A percentile compares a stretch with the other conserved stretches of the same genome.
These are phyloP conservation scores for Thalassiosira livingstoniorum DNA, from an alignment of 352 stramenopile genomes.

Conservation along the genomic window DNA sequence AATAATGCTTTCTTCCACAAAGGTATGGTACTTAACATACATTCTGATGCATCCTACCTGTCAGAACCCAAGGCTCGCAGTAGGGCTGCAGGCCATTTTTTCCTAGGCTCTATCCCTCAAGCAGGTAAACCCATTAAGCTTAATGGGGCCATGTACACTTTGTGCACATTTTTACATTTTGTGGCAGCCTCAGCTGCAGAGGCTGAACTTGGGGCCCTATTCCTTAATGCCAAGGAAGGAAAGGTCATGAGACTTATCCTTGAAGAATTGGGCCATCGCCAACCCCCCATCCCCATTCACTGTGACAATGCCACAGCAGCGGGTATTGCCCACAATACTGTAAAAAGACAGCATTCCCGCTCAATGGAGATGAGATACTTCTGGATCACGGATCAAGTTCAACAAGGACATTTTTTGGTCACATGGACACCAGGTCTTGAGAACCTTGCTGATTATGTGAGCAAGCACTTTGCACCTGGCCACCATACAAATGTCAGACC, in stretches of 20 bases:
- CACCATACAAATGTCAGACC: neutral
- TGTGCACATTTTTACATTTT: neutral
- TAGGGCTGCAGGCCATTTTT: slow-evolving; percentile 22
- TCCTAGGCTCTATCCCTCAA: slow-evolving; percentile 12
- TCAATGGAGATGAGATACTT: slow-evolving; percentile 9
- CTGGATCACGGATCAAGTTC: slow-evolving; percentile 8
- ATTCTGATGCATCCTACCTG: slow-evolving; percentile 55
- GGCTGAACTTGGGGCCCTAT: neutral
- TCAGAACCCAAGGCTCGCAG: slow-evolving; percentile 25
- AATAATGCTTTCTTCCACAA: too few species aligned
- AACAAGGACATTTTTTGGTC: too few species aligned
- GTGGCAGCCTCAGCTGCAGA: neutral
- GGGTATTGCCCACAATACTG: neutral
- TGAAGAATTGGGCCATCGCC: neutral
- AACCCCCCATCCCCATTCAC: neutral
- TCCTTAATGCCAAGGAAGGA: neutral
- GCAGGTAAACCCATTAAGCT: neutral
- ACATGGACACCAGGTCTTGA: too few species aligned
- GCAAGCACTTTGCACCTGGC: neutral
- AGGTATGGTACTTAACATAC: slow-evolving; percentile 55
- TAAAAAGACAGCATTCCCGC: neutral
- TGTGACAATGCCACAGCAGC: neutral
- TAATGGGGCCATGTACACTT: neutral
- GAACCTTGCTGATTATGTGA: neutral
- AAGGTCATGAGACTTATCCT: neutral